These are phyloP conservation scores for Suillus clintonianus DNA, from an alignment of 768 basidiomycete genomes.

Conservation along the genomic window DNA sequence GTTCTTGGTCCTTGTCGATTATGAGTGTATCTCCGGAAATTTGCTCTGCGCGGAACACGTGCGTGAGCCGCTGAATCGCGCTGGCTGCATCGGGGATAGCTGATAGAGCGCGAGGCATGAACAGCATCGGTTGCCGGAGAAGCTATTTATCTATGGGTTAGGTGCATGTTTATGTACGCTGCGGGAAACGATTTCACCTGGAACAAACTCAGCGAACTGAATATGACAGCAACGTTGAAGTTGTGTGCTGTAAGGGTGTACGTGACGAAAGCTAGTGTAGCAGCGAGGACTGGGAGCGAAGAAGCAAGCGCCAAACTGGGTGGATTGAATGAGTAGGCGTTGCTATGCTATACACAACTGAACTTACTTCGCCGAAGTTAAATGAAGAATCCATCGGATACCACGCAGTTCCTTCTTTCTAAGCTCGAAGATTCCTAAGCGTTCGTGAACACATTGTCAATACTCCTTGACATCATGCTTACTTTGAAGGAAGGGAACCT, in stretches of 20 bases:
- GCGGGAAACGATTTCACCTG: conserved; percentile 33
- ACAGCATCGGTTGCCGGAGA: conserved; percentile 70
- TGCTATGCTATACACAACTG: neutral
- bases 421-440: conserved; percentile 34
- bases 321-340: neutral
- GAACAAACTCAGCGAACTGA: conserved; percentile 64
- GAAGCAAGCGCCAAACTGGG: conserved; percentile 43
- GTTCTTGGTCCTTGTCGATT: conserved; percentile 46
- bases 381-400: conserved; percentile 1
- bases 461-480: conserved; percentile 18
- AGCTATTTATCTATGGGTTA: conserved; percentile 36
- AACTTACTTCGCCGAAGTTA: neutral
- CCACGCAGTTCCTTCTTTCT: neutral
- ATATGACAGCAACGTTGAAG: conserved; percentile 69
- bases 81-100: conserved; percentile 65
- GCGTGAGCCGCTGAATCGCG: conserved; percentile 53
- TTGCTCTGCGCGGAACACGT: conserved; percentile 51
- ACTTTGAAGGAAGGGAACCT: conserved; percentile 67
- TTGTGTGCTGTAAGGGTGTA: conserved; percentile 56
- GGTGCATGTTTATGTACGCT: neutral
- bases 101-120: conserved; percentile 61
- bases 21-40: conserved; percentile 41
- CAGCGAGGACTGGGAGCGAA: conserved; percentile 63
- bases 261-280: conserved; percentile 66
- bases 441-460: neutral